Conservation (phyloP, 331 rosid species). For the Prunus yedoensis region DNA sequence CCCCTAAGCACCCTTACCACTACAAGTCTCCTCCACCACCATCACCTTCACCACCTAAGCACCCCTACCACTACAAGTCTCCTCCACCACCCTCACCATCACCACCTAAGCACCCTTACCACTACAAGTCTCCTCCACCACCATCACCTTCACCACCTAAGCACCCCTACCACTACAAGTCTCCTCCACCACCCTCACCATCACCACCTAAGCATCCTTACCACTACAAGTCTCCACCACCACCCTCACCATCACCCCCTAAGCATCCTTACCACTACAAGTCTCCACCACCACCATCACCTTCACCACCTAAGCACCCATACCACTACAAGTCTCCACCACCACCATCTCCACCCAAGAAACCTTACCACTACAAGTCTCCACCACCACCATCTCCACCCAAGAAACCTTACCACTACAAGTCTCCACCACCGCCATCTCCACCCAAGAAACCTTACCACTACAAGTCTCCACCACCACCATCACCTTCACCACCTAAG, state of each 20-base stretch:
- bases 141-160: neutral
- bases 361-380: constrained; percentile 15
- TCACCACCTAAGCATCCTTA: neutral
- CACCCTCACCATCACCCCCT: constrained; percentile 29
- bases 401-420: neutral
- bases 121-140: neutral
- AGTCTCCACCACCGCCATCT: neutral
- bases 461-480: neutral
- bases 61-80: constrained; percentile 19
- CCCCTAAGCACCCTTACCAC: constrained; percentile 1
- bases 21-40: constrained; percentile 44
- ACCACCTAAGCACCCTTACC: neutral
- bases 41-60: constrained; percentile 17
- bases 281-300: constrained; percentile 26
- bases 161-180: neutral
- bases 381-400: constrained; percentile 15
- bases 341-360: no score
- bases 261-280: constrained; percentile 17
- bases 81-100: constrained; percentile 30
- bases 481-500: neutral
- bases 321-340: neutral
- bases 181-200: constrained; percentile 16
- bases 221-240: constrained; percentile 37
- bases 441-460: constrained; percentile 1
- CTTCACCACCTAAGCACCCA: neutral